phyloP scores from a whole-genome alignment of 306 rosid species.

The Citrullus amarus region DNA sequence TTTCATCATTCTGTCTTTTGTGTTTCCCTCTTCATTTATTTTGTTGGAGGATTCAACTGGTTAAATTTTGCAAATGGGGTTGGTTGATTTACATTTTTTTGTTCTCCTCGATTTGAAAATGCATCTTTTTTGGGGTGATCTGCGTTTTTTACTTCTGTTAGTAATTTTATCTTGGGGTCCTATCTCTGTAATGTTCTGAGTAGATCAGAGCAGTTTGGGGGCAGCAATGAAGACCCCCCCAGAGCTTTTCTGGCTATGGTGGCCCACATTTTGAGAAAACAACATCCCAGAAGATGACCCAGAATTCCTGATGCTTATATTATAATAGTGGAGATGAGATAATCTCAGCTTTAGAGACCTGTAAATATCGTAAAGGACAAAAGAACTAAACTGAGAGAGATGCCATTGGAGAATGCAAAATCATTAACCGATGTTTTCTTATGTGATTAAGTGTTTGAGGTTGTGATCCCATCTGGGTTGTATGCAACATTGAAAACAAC shows the following conservation, averaged over 20 bases:
- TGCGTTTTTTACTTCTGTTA: not conserved
- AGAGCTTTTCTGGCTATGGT: not conserved
- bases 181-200: not conserved
- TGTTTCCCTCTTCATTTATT: not conserved
- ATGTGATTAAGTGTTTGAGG: not conserved
- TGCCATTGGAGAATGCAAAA: not conserved
- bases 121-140: not conserved
- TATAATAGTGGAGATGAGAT: not conserved
- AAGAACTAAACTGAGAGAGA: not conserved
- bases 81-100: not conserved
- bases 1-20: not conserved
- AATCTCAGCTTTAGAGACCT: not conserved
- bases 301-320: not conserved
- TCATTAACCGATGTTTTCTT: not conserved
- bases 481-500: not conserved
- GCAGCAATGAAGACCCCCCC: not conserved
- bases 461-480: not conserved
- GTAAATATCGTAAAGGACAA: not conserved
- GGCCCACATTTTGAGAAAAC: conserved; percentile 1
- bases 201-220: not conserved
- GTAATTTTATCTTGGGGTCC: not conserved
- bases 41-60: not conserved
- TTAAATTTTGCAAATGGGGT: not conserved
- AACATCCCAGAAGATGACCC: not conserved
- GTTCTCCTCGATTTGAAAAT: not conserved